Percentiles rank a stretch among this genome's conserved stretches.
phyloP scores from a whole-genome alignment of 169 alveolate genomes.

The Plasmodium falciparum region DNA sequence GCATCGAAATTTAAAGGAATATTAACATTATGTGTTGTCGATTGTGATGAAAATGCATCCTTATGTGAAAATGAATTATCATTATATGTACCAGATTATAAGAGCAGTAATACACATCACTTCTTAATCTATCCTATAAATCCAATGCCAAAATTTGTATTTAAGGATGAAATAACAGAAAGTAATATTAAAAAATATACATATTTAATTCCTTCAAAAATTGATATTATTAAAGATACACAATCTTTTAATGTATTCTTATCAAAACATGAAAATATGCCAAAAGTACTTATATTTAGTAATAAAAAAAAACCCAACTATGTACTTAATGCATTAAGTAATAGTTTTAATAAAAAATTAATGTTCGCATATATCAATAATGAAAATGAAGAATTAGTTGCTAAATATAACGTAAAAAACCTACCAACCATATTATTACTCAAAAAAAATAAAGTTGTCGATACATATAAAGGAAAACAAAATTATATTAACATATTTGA shows the following conservation, averaged over 20 bases:
- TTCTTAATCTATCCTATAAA: conserved; percentile 80
- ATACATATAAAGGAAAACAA: conserved; percentile 92
- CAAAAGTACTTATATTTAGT: conserved; percentile 82
- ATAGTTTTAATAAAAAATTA: conserved; percentile 79
- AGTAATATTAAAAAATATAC: conserved; percentile 58
- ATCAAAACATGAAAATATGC: conserved; percentile 84
- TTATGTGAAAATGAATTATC: conserved; percentile 80
- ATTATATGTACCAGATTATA: conserved; percentile 65
- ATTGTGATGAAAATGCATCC: conserved; percentile 77
- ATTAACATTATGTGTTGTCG: conserved; percentile 78
- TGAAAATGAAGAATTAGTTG: conserved; percentile 85
- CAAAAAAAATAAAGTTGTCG: conserved; percentile 87
- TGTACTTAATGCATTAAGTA: conserved; percentile 83
- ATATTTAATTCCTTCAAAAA: conserved; percentile 81
- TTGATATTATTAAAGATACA: conserved; percentile 78
- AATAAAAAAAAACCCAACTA: conserved; percentile 84
- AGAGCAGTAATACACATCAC: conserved; percentile 78
- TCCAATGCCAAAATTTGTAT: conserved; percentile 84
- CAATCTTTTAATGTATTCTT: conserved; percentile 79
- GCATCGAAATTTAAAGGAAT: conserved; percentile 84
- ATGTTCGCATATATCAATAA: conserved; percentile 81
- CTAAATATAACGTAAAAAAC: conserved; percentile 89
- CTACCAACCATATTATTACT: conserved; percentile 91
- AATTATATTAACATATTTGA: conserved; percentile 92
- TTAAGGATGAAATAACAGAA: conserved; percentile 71